Conservation (phyloP, 768 basidiomycete genomes). For the Leccinellum albellum region DNA sequence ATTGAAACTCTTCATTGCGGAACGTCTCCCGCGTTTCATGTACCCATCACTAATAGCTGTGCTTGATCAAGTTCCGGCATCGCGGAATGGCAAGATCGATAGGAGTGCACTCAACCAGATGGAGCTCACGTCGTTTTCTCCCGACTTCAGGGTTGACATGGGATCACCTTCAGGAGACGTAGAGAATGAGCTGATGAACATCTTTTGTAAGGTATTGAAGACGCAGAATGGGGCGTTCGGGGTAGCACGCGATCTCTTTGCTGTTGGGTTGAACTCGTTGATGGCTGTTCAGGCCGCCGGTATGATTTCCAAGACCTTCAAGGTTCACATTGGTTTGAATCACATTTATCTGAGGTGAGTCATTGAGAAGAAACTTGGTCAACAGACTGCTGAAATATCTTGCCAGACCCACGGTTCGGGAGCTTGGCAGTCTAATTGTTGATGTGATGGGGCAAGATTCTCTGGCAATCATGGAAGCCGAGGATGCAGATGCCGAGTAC, state of each 20-base stretch:
- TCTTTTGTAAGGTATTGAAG: slow-evolving; percentile 25
- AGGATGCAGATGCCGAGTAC: slow-evolving; percentile 29
- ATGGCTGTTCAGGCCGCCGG: slow-evolving; percentile 33
- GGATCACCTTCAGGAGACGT: slow-evolving; percentile 26
- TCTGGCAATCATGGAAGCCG: slow-evolving; percentile 29
- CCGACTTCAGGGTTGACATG: slow-evolving; percentile 22
- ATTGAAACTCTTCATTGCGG: slow-evolving; percentile 24
- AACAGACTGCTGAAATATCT: background rate
- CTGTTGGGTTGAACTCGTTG: slow-evolving; percentile 29
- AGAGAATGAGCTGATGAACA: slow-evolving; percentile 23
- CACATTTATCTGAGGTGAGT: slow-evolving; percentile 28
- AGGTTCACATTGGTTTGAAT: slow-evolving; percentile 28
- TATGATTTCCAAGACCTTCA: slow-evolving; percentile 27
- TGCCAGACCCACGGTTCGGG: slow-evolving; percentile 25
- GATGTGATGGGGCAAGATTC: slow-evolving; percentile 29
- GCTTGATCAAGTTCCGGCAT: slow-evolving; percentile 22
- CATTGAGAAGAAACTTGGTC: background rate
- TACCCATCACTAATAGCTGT: slow-evolving; percentile 28
- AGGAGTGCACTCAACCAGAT: slow-evolving; percentile 26
- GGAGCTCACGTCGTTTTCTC: slow-evolving; percentile 21
- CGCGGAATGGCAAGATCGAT: slow-evolving; percentile 29
- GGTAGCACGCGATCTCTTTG: slow-evolving; percentile 28
- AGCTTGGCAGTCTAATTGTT: slow-evolving; percentile 24
- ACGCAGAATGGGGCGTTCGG: slow-evolving; percentile 21
- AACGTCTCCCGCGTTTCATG: slow-evolving; percentile 32